These are phyloP conservation scores for Annulohypoxylon stygium DNA, from an alignment of 495 filamentous ascomycete genomes.

Conservation along the genomic window DNA sequence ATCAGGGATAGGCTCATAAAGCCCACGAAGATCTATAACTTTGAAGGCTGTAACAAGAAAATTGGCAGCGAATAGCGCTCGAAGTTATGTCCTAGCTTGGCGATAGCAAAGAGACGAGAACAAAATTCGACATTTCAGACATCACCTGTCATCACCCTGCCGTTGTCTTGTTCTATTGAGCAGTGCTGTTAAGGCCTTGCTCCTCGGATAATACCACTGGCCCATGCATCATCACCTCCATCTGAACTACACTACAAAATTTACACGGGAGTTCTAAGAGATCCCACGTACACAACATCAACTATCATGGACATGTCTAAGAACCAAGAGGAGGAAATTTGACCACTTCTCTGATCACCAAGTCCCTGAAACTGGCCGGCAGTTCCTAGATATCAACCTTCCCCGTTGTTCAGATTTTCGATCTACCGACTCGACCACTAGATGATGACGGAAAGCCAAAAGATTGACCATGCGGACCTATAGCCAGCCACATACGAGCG, in stretches of 20 bases:
- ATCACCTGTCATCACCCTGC: constrained; percentile 41
- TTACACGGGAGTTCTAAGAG: neutral
- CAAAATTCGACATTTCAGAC: constrained; percentile 57
- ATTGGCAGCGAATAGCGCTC: constrained; percentile 65
- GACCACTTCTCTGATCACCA: constrained; percentile 31
- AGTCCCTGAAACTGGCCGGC: constrained; percentile 13
- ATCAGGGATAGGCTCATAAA: constrained; percentile 63
- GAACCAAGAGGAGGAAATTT: constrained; percentile 37
- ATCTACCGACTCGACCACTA: constrained; percentile 32
- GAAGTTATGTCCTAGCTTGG: constrained; percentile 66
- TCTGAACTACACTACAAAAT: constrained; percentile 35
- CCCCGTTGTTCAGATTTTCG: constrained; percentile 18
- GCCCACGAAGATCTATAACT: constrained; percentile 50
- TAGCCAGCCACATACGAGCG: constrained; percentile 31
- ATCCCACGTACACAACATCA: constrained; percentile 26
- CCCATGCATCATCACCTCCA: constrained; percentile 35
- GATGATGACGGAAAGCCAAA: constrained; percentile 34
- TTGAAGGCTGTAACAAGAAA: constrained; percentile 57
- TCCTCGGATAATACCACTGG: constrained; percentile 42
- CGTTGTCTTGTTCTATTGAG: constrained; percentile 48
- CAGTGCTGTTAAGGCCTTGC: constrained; percentile 45
- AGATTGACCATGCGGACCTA: constrained; percentile 21
- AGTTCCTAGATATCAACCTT: constrained; percentile 21
- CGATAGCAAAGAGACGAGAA: constrained; percentile 71
- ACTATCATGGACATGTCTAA: constrained; percentile 30